phyloP scores from a whole-genome alignment of 2,329 filamentous ascomycete genomes.

The Tolypocladium inflatum region DNA sequence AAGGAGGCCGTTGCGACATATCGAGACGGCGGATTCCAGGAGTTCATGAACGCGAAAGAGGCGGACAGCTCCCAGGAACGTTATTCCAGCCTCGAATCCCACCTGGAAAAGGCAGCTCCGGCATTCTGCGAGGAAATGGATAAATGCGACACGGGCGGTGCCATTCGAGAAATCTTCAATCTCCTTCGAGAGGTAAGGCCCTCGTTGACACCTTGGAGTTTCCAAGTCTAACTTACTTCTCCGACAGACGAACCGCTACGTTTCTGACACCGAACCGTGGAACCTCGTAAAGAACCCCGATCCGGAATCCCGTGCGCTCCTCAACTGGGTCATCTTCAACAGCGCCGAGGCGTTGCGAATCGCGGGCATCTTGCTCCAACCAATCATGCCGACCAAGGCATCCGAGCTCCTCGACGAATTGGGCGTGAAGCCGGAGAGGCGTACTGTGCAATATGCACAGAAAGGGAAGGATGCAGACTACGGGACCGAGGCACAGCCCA shows the following conservation, averaged over 20 bases:
- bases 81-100: slow-evolving; percentile 16
- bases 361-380: slow-evolving; percentile 74
- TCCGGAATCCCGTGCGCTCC: slow-evolving; percentile 23
- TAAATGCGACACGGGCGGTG: slow-evolving; percentile 51
- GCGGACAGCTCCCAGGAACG: not conserved
- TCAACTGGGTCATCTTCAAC: slow-evolving; percentile 58
- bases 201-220: too few relatives aligned
- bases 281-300: slow-evolving; percentile 30
- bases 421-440: slow-evolving; percentile 53
- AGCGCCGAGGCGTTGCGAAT: slow-evolving; percentile 70
- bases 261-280: slow-evolving; percentile 64
- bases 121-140: slow-evolving; percentile 48
- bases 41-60: not conserved
- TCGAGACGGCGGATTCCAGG: slow-evolving; percentile 14
- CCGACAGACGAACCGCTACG: slow-evolving; percentile 28
- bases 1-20: slow-evolving; percentile 39
- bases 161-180: slow-evolving; percentile 55
- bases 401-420: slow-evolving; percentile 64
- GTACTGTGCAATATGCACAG: slow-evolving; percentile 53
- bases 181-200: slow-evolving; percentile 46
- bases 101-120: slow-evolving; percentile 9
- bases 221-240: slow-evolving; percentile 6
- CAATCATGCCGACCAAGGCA: slow-evolving; percentile 79
- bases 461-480: slow-evolving; percentile 61
- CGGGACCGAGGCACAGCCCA: slow-evolving; percentile 34